Percentiles rank a stretch among this genome's conserved stretches.
These are phyloP conservation scores for Penicillium egyptiacum DNA, from an alignment of 495 filamentous ascomycete species.

Conservation along the genomic window DNA sequence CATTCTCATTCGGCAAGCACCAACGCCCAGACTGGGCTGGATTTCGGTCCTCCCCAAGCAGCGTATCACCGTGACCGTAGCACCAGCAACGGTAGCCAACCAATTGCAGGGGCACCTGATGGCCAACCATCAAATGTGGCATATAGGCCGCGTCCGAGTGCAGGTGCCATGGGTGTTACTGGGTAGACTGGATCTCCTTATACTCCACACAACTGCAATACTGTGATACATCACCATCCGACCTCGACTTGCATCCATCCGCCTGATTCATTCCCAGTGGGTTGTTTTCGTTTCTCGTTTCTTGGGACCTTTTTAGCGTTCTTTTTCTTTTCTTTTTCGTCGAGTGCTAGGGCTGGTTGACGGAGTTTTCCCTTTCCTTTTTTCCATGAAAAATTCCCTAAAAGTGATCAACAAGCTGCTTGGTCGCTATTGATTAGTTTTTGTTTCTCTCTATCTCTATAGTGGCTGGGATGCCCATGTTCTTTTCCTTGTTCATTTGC, in stretches of 20 bases:
- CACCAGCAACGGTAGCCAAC: constrained; percentile 44
- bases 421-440: constrained; percentile 23
- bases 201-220: constrained; percentile 23
- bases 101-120: constrained; percentile 28
- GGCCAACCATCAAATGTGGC: constrained; percentile 37
- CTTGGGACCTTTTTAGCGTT: constrained; percentile 39
- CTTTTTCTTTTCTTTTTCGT: constrained; percentile 26
- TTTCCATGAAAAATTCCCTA: constrained; percentile 28
- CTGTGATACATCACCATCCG: constrained; percentile 23
- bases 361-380: constrained; percentile 32
- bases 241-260: constrained; percentile 21
- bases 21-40: constrained; percentile 29
- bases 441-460: constrained; percentile 15
- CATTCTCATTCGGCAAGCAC: constrained; percentile 40
- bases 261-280: constrained; percentile 20
- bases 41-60: constrained; percentile 31
- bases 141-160: constrained; percentile 43
- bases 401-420: constrained; percentile 29
- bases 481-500: constrained; percentile 20
- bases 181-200: constrained; percentile 29
- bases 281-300: constrained; percentile 21
- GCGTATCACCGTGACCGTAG: constrained; percentile 42
- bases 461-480: constrained; percentile 6
- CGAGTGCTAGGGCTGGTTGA: constrained; percentile 36
- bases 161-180: constrained; percentile 49